phyloP scores from a whole-genome alignment of 2,329 filamentous ascomycete species.

The Cordyceps cicadae region DNA sequence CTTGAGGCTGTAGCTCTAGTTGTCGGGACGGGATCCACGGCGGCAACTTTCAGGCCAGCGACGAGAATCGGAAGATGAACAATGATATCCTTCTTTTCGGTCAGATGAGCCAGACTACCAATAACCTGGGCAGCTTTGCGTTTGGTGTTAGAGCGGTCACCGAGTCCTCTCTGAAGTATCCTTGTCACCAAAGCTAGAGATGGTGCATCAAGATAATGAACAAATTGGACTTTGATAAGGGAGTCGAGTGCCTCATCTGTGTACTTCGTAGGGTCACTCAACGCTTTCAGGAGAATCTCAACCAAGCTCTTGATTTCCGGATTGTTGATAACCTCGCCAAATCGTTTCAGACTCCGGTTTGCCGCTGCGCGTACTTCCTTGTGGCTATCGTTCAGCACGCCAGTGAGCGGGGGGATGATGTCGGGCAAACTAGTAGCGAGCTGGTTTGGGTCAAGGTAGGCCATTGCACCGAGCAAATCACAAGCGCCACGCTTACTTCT shows the following conservation, averaged over 20 bases:
- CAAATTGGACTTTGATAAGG: constrained; percentile 95
- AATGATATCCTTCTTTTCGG: constrained; percentile 88
- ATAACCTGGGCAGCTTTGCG: constrained; percentile 96
- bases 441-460: constrained; percentile 93
- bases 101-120: constrained; percentile 92
- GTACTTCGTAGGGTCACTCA: constrained; percentile 95
- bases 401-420: constrained; percentile 91
- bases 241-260: constrained; percentile 91
- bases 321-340: constrained; percentile 97
- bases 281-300: constrained; percentile 83
- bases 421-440: constrained; percentile 85
- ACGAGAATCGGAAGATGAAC: constrained; percentile 87
- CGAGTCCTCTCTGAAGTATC: constrained; percentile 86
- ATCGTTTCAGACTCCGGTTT: constrained; percentile 92
- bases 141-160: constrained; percentile 89
- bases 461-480: constrained; percentile 94
- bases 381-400: constrained; percentile 92
- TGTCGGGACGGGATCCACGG: constrained; percentile 92
- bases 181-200: constrained; percentile 91
- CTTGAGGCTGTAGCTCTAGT: constrained; percentile 95
- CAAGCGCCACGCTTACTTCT: constrained; percentile 97
- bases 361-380: constrained; percentile 90
- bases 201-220: constrained; percentile 96
- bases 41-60: constrained; percentile 76
- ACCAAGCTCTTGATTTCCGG: constrained; percentile 93